phyloP scores from a whole-genome alignment of 176 grass and related monocot genomes.

The Paspalum vaginatum region DNA sequence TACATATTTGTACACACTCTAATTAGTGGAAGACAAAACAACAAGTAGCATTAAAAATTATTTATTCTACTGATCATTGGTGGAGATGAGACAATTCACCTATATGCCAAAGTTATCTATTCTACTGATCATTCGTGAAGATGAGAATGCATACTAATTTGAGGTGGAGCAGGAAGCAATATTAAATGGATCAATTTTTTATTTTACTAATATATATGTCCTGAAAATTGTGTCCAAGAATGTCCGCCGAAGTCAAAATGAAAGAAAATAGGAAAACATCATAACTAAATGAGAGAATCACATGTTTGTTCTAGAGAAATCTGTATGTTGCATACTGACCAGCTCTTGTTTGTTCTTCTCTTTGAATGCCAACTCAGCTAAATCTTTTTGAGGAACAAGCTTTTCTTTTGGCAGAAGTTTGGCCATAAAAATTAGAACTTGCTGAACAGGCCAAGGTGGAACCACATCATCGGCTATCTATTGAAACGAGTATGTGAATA shows the following conservation, averaged over 20 bases:
- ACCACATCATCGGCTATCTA: slow-evolving; percentile 90
- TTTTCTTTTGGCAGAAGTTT: slow-evolving; percentile 85
- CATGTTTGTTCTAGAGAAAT: neutral
- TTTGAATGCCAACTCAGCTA: slow-evolving; percentile 90
- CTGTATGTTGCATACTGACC: slow-evolving; percentile 48
- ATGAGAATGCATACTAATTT: slow-evolving; percentile 1
- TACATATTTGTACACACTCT: neutral
- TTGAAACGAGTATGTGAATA: slow-evolving; percentile 17
- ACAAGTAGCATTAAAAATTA: neutral
- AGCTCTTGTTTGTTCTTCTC: slow-evolving; percentile 75
- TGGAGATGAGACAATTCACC: neutral
- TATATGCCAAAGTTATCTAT: neutral
- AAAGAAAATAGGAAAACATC: slow-evolving; percentile 23
- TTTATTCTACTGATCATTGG: neutral
- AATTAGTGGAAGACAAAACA: slow-evolving; percentile 11
- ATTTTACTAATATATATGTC: slow-evolving; percentile 10
- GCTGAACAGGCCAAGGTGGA: slow-evolving; percentile 83
- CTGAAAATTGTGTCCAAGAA: neutral
- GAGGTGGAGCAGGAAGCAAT: slow-evolving; percentile 3
- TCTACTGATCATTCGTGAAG: neutral
- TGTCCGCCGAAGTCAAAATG: slow-evolving; percentile 17
- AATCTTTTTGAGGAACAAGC: slow-evolving; percentile 92
- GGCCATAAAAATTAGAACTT: slow-evolving; percentile 79
- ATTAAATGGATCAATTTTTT: slow-evolving; percentile 17
- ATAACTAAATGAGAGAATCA: neutral